These are phyloP conservation scores for Coemansia sp. DNA, from an alignment of 192 early-diverging fungal genomes.

Conservation along the genomic window DNA sequence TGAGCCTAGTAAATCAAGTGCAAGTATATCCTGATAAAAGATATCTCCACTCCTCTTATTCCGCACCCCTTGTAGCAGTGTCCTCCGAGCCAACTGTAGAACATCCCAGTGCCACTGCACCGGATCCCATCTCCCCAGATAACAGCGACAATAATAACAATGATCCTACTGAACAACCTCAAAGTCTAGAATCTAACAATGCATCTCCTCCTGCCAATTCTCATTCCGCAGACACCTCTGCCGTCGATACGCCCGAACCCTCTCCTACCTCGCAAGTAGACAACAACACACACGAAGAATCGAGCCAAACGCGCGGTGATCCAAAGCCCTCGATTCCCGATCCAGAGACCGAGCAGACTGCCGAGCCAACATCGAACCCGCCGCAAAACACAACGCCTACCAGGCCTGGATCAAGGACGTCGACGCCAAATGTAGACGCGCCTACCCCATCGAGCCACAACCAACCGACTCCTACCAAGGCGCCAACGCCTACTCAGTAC, in stretches of 20 bases:
- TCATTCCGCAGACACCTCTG: not conserved
- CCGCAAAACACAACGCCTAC: not conserved
- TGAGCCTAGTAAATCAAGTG: too few relatives aligned
- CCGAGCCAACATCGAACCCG: not conserved
- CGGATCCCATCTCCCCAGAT: not conserved
- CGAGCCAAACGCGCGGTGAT: not conserved
- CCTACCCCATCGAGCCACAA: not conserved
- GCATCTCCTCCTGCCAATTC: not conserved
- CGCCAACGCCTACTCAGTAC: constrained; percentile 1
- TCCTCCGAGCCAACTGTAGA: too few relatives aligned
- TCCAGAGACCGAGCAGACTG: not conserved
- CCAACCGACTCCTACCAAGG: not conserved
- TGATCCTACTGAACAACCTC: not conserved
- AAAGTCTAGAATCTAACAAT: not conserved
- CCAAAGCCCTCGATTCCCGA: not conserved
- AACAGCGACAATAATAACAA: not conserved
- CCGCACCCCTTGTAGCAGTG: too few relatives aligned
- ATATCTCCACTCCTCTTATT: too few relatives aligned
- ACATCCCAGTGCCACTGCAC: too few relatives aligned
- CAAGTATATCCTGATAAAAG: too few relatives aligned
- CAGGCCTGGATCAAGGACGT: too few relatives aligned
- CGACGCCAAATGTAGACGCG: not conserved
- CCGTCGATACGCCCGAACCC: not conserved
- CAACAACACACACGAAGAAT: not conserved
- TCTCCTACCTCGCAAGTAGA: not conserved